These are phyloP conservation scores for Phylloporus sp. DNA, from an alignment of 768 basidiomycete genomes.

Conservation along the genomic window DNA sequence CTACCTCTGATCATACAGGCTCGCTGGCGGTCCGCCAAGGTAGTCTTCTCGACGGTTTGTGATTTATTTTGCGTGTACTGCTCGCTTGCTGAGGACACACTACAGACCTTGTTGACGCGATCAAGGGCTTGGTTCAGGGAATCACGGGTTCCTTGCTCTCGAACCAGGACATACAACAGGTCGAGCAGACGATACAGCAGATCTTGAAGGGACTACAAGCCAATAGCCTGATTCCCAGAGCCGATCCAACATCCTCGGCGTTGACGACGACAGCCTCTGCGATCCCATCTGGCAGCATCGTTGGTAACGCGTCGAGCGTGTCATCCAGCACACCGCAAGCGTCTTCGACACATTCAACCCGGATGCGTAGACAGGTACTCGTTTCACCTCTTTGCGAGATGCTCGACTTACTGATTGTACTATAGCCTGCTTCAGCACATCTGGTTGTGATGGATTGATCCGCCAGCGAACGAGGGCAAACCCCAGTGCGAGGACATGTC, in stretches of 20 bases:
- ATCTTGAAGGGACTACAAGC: neutral
- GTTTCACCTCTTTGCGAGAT: neutral
- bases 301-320: neutral
- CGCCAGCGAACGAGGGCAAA: neutral
- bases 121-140: neutral
- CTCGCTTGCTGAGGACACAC: neutral
- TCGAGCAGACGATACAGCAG: neutral
- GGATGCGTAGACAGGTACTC: conserved; percentile 15
- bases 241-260: neutral
- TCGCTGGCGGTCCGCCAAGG: conserved; percentile 3
- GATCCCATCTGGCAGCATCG: neutral
- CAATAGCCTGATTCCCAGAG: neutral
- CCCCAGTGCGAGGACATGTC: neutral
- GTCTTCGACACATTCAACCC: neutral
- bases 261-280: neutral
- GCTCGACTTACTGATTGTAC: neutral
- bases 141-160: neutral
- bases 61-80: neutral
- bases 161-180: neutral
- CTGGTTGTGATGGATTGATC: neutral
- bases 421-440: neutral
- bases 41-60: neutral
- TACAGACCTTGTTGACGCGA: neutral
- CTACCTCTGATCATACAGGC: conserved; percentile 1
- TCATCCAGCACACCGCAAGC: neutral